Base-by-base conservation (phyloP, 1,139 yeast species). In the Yamadazyma sp. region DNA sequence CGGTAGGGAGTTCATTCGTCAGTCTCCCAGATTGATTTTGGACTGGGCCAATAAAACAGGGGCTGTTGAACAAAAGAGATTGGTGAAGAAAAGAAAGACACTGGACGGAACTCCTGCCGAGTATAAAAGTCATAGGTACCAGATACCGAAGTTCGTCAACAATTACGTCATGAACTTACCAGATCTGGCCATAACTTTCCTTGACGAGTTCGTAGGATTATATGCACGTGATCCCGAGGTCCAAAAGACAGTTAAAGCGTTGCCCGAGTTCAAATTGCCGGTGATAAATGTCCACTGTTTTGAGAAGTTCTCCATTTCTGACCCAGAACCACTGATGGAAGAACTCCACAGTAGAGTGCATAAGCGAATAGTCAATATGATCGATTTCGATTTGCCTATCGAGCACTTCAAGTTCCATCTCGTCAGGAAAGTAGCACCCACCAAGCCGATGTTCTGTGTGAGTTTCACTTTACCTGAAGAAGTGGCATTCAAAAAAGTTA, bases 151-250 rank as follows among this genome's bases (percentile, higher is more conserved):
- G 23, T 75, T 68, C 48, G 73, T 79, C 47, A 64, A 77, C 31
- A 89, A 90, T 56, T 94, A 80, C 54, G 96, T 89, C 9, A 92
- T 94, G 98, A 94, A 94, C 57, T 71, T 94, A 40, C 99, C 99
- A 2, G 98, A 88, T 54, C 75, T 89, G 30, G 97, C 98, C 0
- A 69, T 92, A 21, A 81, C 84, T n/a, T 94, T 94, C 53, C 66
- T 92, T 37, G 81, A 82, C 51, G 85, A 81, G 37, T 90, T 78
- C 53, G 67, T 78, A 39, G 96, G 96, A 0, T 68, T 89, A 14
- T 88, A 83, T 53, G 48, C 71, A 1, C 36, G 50, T 32, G 64
- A 65, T 27, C 65, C 63, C 3, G 62, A 64, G 37, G 57, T 70
- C 33, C 64, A 64, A 46, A 50, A 56, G 18, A 42, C 61, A 12